Evolutionary conservation across 179 eudicot genomes (phyloP).

Genomic region (Patellifolia procumbens): DNA sequence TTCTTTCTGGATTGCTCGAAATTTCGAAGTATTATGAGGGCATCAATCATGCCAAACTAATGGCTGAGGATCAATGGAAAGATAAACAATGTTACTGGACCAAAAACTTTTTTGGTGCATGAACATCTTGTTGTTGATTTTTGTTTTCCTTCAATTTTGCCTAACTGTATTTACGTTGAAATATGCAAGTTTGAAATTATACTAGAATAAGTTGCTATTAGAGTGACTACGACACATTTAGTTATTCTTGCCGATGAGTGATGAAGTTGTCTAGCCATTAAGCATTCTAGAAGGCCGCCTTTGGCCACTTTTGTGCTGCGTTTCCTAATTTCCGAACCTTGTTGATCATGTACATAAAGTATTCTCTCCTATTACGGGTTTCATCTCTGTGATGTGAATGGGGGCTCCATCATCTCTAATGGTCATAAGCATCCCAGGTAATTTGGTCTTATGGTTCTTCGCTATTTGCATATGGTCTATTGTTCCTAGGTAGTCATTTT

Average conservation of each 20-base stretch:
- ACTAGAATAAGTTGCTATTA: background rate
- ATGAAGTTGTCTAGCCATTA: slow-evolving; percentile 9
- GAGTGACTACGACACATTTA: background rate
- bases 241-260: background rate
- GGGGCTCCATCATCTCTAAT: too few species aligned
- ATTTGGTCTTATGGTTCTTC: too few species aligned
- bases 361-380: too few species aligned
- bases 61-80: background rate
- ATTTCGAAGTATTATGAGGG: background rate
- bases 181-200: background rate
- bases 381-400: too few species aligned
- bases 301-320: too few species aligned
- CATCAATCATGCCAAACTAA: background rate
- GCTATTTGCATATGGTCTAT: too few species aligned
- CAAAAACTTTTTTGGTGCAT: background rate
- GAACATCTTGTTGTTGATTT: background rate
- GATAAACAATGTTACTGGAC: background rate
- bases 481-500: too few species aligned
- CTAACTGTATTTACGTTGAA: background rate
- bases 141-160: background rate
- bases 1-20: background rate
- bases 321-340: background rate
- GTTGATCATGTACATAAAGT: too few species aligned
- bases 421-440: too few species aligned
- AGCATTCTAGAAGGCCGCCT: background rate